Base-by-base conservation (phyloP, 208 protist species). In the Acanthamoeba triangularis region DNA sequence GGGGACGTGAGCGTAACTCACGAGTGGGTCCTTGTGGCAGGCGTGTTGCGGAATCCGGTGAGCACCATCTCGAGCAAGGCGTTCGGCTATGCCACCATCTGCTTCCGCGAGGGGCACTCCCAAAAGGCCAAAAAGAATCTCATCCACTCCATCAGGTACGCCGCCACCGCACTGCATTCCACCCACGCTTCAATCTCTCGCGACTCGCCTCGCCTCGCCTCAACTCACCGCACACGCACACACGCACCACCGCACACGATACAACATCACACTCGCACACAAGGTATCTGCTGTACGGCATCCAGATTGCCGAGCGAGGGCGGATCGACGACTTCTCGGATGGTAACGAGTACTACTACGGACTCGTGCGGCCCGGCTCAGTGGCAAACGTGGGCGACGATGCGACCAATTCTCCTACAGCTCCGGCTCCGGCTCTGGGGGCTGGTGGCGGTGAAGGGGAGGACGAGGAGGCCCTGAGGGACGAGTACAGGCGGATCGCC, bases 21-120 rank as follows among this genome's bases (percentile, higher is more conserved):
- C n/a, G n/a, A n/a, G n/a, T 61, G 54, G 20, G 25, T 16, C 0
- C 30, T 11, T 8, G 13, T 16, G 25, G 11, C 69, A 78, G 69
- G 8, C 33, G 13, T 20, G 2, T 33, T 88, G 44, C 0, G 80
- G 41, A 59, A 18, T 2, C 80, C 80, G 13, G 41, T 59, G 80
- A 88, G 80, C 80, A 88, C 80, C 1, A 88, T 88, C 4, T 88
- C 80, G 44, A 52, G 52, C 80, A 88, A 88, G 80, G 80, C 80
- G 2, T 88, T 88, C 56, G 80, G 80, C 80, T 88, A 88, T 30
- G 80, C 80, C 41, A 37, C 80, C 41, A 88, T 88, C 23, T 88
- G 80, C 52, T 61, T 63, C 28, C 80, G 80, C 80, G 80, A 88
- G 80, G 80, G 80, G 11, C 80, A 13, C 20, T 8, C 20, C 28